Evolutionary conservation across 805 yeast species (phyloP).

Genomic region (Wickerhamiella brachini): DNA sequence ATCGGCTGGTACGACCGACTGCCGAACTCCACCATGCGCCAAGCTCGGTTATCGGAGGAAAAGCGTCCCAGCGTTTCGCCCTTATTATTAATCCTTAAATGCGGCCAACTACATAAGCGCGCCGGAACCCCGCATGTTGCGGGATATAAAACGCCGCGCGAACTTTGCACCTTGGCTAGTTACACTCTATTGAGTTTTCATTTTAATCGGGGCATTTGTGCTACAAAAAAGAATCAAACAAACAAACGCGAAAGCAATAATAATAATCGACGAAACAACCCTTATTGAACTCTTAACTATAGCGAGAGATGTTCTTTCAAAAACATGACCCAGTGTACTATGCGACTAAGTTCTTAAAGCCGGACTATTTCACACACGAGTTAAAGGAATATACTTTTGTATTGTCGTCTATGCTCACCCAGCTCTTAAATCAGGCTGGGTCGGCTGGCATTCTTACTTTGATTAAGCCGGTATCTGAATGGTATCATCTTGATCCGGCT

Average conservation of each 20-base stretch:
- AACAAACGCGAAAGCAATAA: neutral
- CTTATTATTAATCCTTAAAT: neutral
- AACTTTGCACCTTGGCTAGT: neutral
- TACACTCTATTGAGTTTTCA: neutral
- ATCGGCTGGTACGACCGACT: too few species aligned
- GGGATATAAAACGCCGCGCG: neutral
- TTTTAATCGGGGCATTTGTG: too few species aligned
- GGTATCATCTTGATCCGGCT: conserved; percentile 19
- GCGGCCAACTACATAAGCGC: neutral
- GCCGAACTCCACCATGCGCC: too few species aligned
- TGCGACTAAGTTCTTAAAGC: conserved; percentile 8
- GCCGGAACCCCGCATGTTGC: neutral
- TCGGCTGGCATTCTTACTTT: conserved; percentile 15
- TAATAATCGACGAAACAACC: neutral
- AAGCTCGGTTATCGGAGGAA: neutral
- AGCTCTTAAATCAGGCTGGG: conserved; percentile 40
- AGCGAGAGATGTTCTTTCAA: neutral
- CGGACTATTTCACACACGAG: conserved; percentile 11
- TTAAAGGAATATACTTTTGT: conserved; percentile 13
- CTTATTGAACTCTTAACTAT: neutral
- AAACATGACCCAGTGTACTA: neutral
- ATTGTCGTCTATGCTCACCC: conserved; percentile 37
- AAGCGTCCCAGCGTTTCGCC: neutral
- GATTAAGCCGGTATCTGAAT: conserved; percentile 21
- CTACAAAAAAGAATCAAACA: too few species aligned